Conservation (phyloP, 768 basidiomycete genomes). For the Kwoniella pini region DNA sequence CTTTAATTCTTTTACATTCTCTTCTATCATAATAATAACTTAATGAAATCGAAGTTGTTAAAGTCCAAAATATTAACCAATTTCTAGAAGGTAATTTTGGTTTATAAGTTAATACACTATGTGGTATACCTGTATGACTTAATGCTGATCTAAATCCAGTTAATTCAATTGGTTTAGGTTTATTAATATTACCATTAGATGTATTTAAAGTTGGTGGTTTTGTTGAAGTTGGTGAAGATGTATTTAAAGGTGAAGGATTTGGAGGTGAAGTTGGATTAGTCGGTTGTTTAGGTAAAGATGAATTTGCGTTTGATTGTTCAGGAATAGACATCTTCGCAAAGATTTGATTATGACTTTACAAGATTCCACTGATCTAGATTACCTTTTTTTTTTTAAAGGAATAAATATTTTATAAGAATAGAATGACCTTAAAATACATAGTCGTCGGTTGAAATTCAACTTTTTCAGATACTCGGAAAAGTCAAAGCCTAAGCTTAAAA, state of each 20-base stretch:
- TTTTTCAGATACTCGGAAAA: no score
- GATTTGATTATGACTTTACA: no score
- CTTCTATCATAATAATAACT: conserved; percentile 74
- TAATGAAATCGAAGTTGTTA: conserved; percentile 78
- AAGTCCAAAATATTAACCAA: conserved; percentile 89
- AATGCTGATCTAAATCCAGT: conserved; percentile 48
- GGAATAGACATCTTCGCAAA: conserved; percentile 11
- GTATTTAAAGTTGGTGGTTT: conserved; percentile 6
- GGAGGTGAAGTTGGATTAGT: conserved; percentile 9
- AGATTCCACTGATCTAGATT: no score
- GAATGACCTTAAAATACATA: no score
- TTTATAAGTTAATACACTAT: conserved; percentile 78
- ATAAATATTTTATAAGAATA: no score
- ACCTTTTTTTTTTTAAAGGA: no score
- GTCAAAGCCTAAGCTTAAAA: no score
- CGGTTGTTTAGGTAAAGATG: neutral
- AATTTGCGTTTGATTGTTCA: conserved; percentile 4
- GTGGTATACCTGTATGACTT: conserved; percentile 61
- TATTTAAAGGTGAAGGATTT: neutral
- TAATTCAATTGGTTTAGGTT: conserved; percentile 28
- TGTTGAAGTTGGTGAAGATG: conserved; percentile 17
- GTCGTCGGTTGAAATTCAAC: neutral
- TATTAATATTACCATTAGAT: conserved; percentile 7
- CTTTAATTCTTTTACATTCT: conserved; percentile 73
- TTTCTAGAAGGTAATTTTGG: conserved; percentile 87